Conservation (phyloP, 345 rosid species). For the Sisymbrium altissimum region DNA sequence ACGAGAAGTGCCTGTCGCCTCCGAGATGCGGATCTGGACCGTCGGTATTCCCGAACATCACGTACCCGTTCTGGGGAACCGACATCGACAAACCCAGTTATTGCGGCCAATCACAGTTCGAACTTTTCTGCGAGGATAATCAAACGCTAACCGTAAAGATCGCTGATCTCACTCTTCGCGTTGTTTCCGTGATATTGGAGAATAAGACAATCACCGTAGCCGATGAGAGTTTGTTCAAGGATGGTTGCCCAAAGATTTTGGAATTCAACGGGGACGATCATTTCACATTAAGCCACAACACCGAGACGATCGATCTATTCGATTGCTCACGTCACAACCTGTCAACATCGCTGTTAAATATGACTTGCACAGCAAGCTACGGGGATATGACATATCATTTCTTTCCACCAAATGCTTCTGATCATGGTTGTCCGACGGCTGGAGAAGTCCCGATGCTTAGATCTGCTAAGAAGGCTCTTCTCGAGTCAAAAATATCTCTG, state of each 20-base stretch:
- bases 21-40: slow-evolving; percentile 35
- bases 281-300: not conserved
- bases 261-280: not conserved
- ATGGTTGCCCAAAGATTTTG: slow-evolving; percentile 15
- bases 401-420: not conserved
- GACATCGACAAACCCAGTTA: not conserved
- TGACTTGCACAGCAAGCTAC: too few relatives aligned
- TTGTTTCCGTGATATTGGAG: not conserved
- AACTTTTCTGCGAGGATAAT: slow-evolving; percentile 29
- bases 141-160: not conserved
- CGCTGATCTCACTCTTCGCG: not conserved
- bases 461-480: not conserved
- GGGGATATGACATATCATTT: rapidly evolving
- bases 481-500: too few relatives aligned
- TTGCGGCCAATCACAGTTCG: slow-evolving; percentile 42
- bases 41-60: not conserved
- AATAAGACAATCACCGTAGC: slow-evolving; percentile 19
- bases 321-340: not conserved
- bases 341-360: not conserved
- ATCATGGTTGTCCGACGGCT: rapidly evolving
- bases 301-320: slow-evolving; percentile 33
- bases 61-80: slow-evolving; percentile 55
- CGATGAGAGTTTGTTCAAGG: not conserved
- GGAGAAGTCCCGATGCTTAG: slow-evolving; percentile 21
- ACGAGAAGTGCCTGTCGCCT: slow-evolving; percentile 22